A percentile compares a stretch with the other conserved stretches of the same genome.
These are phyloP conservation scores for Ophiostoma ips DNA, from an alignment of 2,329 filamentous ascomycete genomes.

Conservation along the genomic window DNA sequence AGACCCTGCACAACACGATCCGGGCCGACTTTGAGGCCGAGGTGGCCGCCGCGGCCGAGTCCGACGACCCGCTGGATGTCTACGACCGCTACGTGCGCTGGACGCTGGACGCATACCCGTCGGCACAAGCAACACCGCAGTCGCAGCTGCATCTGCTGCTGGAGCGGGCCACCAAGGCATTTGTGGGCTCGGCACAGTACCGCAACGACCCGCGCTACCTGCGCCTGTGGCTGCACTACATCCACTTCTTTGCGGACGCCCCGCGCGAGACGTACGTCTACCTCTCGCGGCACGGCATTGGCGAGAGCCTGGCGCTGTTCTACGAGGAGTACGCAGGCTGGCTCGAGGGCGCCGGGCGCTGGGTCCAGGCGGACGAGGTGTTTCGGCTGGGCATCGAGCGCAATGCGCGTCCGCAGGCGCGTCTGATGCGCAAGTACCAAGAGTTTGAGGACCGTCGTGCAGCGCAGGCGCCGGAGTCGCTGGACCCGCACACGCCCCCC, in stretches of 20 bases:
- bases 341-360: constrained; percentile 72
- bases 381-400: constrained; percentile 81
- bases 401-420: constrained; percentile 68
- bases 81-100: constrained; percentile 96
- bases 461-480: constrained; percentile 44
- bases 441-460: constrained; percentile 71
- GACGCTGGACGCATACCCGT: constrained; percentile 90
- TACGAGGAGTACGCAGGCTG: constrained; percentile 96
- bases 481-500: constrained; percentile 39
- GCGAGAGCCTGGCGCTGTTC: constrained; percentile 75
- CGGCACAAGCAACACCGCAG: constrained; percentile 77
- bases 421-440: constrained; percentile 75
- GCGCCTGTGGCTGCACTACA: constrained; percentile 88
- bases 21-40: constrained; percentile 80
- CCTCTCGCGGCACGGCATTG: constrained; percentile 74
- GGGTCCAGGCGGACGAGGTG: constrained; percentile 86
- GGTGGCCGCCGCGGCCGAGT: constrained; percentile 62
- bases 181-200: constrained; percentile 75
- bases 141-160: constrained; percentile 82
- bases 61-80: constrained; percentile 87
- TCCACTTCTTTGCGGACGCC: constrained; percentile 82
- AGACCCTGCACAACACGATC: constrained; percentile 61
- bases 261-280: constrained; percentile 89
- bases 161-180: constrained; percentile 83
- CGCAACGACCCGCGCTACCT: constrained; percentile 91